A percentile compares a stretch with the other conserved stretches of the same genome.
These are phyloP conservation scores for Cenococcum geophilum DNA, from an alignment of 495 filamentous ascomycete genomes.

Conservation along the genomic window DNA sequence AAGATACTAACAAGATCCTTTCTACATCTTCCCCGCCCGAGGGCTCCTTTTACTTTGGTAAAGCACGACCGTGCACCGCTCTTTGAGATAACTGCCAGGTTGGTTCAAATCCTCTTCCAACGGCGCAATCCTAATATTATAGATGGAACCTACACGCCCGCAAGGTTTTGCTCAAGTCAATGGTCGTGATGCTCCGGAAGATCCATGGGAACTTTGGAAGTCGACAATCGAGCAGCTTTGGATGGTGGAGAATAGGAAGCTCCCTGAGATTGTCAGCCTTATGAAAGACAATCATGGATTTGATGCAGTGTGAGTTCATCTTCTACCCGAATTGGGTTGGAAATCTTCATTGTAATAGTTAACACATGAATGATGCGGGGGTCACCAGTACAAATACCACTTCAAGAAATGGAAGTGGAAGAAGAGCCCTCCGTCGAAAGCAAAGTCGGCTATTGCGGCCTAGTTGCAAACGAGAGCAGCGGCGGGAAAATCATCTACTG, in stretches of 20 bases:
- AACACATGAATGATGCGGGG: slow-evolving; percentile 22
- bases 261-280: slow-evolving; percentile 31
- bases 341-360: not conserved
- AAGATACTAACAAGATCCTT: not conserved
- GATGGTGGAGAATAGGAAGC: slow-evolving; percentile 30
- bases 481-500: slow-evolving; percentile 30
- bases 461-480: slow-evolving; percentile 28
- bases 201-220: slow-evolving; percentile 41
- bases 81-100: not conserved
- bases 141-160: not conserved
- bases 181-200: slow-evolving; percentile 23
- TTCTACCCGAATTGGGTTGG: not conserved
- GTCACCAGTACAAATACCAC: slow-evolving; percentile 41
- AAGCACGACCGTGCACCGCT: not conserved
- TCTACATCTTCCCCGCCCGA: not conserved
- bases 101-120: too few species aligned
- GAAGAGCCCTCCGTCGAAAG: slow-evolving; percentile 32
- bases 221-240: slow-evolving; percentile 38
- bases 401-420: slow-evolving; percentile 43
- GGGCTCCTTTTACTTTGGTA: too few species aligned
- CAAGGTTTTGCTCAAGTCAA: not conserved
- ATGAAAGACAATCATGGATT: slow-evolving; percentile 37
- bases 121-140: not conserved
- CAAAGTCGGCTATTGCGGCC: slow-evolving; percentile 28
- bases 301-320: slow-evolving; percentile 37